Conservation (phyloP, 1,284 basidiomycete genomes). For the Marasmius fiardii region DNA sequence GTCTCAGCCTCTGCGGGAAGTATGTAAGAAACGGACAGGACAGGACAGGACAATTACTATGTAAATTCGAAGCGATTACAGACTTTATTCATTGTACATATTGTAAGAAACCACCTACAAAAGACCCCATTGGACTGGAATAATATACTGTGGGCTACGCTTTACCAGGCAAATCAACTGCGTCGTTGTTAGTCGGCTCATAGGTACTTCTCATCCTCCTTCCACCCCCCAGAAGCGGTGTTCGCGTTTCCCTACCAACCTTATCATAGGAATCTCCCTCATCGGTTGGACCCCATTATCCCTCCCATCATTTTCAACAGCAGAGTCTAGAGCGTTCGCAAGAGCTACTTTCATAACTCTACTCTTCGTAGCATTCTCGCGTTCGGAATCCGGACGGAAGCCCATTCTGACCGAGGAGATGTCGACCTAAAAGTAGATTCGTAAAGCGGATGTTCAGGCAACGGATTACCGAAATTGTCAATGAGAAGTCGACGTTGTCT, state of each 20-base stretch:
- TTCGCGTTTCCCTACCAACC: constrained; percentile 6
- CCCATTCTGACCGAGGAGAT: neutral
- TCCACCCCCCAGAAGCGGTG: constrained; percentile 5
- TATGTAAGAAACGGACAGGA: neutral
- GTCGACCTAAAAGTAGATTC: constrained; percentile 5
- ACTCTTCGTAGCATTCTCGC: constrained; percentile 9
- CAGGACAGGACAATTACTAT: too few species aligned
- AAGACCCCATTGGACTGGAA: too few species aligned
- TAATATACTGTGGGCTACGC: too few species aligned
- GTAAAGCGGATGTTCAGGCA: constrained; percentile 22
- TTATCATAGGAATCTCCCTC: constrained; percentile 8
- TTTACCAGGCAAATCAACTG: neutral
- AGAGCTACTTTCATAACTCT: constrained; percentile 18
- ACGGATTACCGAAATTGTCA: constrained; percentile 87
- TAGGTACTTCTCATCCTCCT: neutral
- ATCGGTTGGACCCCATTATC: constrained; percentile 10
- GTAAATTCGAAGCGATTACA: too few species aligned
- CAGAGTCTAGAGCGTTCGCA: constrained; percentile 22
- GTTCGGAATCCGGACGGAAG: constrained; percentile 16
- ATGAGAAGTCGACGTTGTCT: constrained; percentile 77
- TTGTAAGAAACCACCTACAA: too few species aligned
- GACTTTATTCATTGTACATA: too few species aligned
- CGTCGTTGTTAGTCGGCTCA: neutral
- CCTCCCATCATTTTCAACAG: constrained; percentile 21
- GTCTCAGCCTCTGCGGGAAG: too few species aligned